Base-by-base conservation (phyloP, 768 basidiomycete species). In the Omphalotus guepiniiformis region DNA sequence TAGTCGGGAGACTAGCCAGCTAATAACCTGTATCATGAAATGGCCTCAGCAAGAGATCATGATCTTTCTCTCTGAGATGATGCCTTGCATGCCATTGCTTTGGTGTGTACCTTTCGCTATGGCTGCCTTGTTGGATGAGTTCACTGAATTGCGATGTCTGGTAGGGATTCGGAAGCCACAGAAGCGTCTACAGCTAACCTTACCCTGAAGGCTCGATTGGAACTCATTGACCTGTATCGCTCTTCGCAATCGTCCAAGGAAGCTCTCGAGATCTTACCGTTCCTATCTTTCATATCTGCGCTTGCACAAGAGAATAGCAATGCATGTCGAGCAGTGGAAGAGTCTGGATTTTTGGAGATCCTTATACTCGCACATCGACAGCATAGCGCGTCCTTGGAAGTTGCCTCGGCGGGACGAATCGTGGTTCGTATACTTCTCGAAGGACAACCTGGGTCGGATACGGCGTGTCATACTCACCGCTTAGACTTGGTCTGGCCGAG, bases 51-150 rank as follows among this genome's bases (percentile, higher is more conserved):
- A 45, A 22, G 52, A 53, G 22, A 53, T 53, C 6, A 37, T 30
- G 15, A 42, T 50, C 6, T 53, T 53, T 42, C 40, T 53, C 3
- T 50, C 49, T 11, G 52, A 53, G 32, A 42, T 53, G 49, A 42
- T 50, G 39, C 39, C 52, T 19, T 50, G 48, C 39, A 50, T 53
- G 29, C 39, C 37, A 2, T 18, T 47, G 2, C 27, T 53, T 12
- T 49, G 52, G 52, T 53, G 23, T 16, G 38, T n/a, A 23, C 16
- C 1, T 9, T 26, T 38, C 19, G n/a, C 32, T 16, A 25, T 38
- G 4, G 8, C 3, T 39, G n/a, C 9, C 27, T 29, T 42, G 12
- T n/a, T 3, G 13, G 22, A 44, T n/a, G n/a, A 28, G 21, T 36
- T 46, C 23, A 25, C 28, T 30, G 5, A n/a, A n/a, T n/a, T 7